Base-by-base conservation (phyloP, 1,284 basidiomycete species). In the Melampsora occidentalis region DNA sequence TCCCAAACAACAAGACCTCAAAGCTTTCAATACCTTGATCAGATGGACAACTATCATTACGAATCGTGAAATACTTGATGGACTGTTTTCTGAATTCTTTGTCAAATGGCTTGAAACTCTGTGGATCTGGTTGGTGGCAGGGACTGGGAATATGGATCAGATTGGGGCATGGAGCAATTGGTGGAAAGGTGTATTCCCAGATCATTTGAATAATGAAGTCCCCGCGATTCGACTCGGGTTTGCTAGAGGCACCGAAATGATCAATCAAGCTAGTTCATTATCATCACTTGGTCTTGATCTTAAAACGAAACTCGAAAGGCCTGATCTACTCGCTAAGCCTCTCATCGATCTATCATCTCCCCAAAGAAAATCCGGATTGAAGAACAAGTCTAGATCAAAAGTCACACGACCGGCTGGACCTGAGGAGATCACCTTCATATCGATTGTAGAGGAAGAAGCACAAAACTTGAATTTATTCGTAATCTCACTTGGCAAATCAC, bases 41-140 rank as follows among this genome's bases (percentile, higher is more conserved):
- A 28, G 67, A 18, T 76, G 65, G 65, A 62, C 63, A 20, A 51
- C 35, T 25, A 25, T 76, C 20, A 76, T 76, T 28, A 62, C 53
- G n/a, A 68, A 76, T 53, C 35, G 49, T 28, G 66, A 90, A 1
- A 88, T 94, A 78, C 86, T 95, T 78, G 87, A 89, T 1, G 91
- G 93, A 80, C 84, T 98, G 7, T 84, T 97, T 78, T 86, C 87
- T 9, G 93, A 94, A 81, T 96, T 99, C 85, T 97, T 98, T 87
- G 92, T 93, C 1, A 94, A 95, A 82, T 99, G 94, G 94, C 86
- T 99, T 68, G 89, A 93, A 61, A 89, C 92, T n/a, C 85, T 99
- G 49, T 90, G 94, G 81, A 84, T 92, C 57, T 98, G 95, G 97
- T 89, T 99, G 70, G 86, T 90, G 14, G 91, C 93, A 82, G 90